A percentile compares a stretch with the other conserved stretches of the same genome.
Conservation (phyloP, 106 monocot species). For the Apostasia ramifera region DNA sequence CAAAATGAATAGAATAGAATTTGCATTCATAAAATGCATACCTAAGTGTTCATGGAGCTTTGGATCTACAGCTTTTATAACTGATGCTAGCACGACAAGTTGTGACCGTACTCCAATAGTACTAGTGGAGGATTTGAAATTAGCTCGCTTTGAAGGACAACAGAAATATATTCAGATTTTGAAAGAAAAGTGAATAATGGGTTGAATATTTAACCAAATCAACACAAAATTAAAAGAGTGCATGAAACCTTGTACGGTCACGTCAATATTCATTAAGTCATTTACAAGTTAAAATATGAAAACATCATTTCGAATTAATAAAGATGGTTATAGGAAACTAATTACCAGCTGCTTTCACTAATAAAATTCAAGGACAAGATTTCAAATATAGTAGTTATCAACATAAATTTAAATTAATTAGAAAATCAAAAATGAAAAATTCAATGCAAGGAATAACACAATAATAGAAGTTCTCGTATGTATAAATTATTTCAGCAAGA, state of each 20-base stretch:
- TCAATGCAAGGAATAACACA: too few relatives aligned
- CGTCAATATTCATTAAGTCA: not conserved
- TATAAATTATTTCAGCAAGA: too few relatives aligned
- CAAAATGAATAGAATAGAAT: not conserved
- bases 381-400: too few relatives aligned
- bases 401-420: too few relatives aligned
- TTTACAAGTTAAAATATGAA: not conserved
- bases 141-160: conserved; percentile 43
- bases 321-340: too few relatives aligned
- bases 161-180: not conserved
- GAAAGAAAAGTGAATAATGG: too few relatives aligned
- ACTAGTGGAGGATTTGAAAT: conserved; percentile 61
- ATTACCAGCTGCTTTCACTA: too few relatives aligned
- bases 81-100: conserved; percentile 37
- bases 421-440: too few relatives aligned
- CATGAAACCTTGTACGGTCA: not conserved
- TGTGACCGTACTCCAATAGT: conserved; percentile 83
- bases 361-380: too few relatives aligned
- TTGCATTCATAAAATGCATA: conserved; percentile 21
- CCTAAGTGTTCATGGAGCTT: conserved; percentile 82
- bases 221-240: conserved; percentile 5
- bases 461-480: too few relatives aligned
- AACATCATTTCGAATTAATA: not conserved
- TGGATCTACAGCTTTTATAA: conserved; percentile 72
- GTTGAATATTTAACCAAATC: not conserved